Conservation (phyloP, 108 stramenopile species). For the Mediolabrus comicus region DNA sequence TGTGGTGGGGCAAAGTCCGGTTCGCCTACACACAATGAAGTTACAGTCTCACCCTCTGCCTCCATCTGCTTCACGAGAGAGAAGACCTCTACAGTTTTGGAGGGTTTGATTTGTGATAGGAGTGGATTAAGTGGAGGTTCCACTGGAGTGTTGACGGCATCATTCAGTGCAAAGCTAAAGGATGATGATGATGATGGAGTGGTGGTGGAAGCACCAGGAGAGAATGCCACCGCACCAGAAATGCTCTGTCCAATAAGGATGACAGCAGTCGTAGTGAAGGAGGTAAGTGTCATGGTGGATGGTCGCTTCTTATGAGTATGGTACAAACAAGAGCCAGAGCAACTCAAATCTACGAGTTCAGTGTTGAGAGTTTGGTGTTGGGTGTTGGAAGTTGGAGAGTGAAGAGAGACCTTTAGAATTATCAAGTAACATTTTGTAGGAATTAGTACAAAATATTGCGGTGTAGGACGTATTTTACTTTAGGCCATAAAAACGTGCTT, state of each 20-base stretch:
- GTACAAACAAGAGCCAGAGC: too few relatives aligned
- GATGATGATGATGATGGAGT: background rate
- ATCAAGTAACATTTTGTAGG: too few relatives aligned
- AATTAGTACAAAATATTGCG: too few relatives aligned
- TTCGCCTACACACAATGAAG: conserved; percentile 96
- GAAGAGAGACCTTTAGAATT: too few relatives aligned
- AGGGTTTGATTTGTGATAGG: conserved; percentile 63
- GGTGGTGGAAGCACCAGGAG: conserved; percentile 10
- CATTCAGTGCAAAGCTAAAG: background rate
- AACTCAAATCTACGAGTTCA: too few relatives aligned
- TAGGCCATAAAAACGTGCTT: too few relatives aligned
- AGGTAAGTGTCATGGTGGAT: background rate
- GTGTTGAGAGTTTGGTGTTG: too few relatives aligned
- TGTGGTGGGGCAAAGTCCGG: conserved; percentile 93
- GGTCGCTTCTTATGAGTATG: too few relatives aligned
- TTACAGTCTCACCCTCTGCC: conserved; percentile 76
- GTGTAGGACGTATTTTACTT: too few relatives aligned
- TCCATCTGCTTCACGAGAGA: conserved; percentile 82
- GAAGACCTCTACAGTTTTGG: conserved; percentile 86
- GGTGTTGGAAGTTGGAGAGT: too few relatives aligned
- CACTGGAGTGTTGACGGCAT: conserved; percentile 5
- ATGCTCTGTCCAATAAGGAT: background rate
- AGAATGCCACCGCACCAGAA: background rate
- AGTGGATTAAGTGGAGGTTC: conserved; percentile 62
- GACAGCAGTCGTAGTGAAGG: background rate